Conservation (phyloP, 2,329 filamentous ascomycete species). For the Reticulascus tulasneorum region DNA sequence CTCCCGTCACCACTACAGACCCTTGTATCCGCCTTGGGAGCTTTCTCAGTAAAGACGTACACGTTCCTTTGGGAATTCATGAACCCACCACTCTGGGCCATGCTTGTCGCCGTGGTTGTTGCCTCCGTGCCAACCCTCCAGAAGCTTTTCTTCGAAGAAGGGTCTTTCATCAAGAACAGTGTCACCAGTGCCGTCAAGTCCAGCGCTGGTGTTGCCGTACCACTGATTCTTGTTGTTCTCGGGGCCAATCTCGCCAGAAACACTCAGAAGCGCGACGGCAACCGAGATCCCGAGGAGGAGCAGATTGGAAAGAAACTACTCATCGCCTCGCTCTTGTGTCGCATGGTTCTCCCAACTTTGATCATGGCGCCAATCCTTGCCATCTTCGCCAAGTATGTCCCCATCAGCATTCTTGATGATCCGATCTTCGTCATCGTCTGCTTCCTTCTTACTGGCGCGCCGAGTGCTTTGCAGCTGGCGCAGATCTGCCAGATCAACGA, state of each 20-base stretch:
- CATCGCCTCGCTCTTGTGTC: conserved; percentile 77
- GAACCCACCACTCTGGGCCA: conserved; percentile 97
- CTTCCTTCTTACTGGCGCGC: conserved; percentile 91
- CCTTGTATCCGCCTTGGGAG: conserved; percentile 23
- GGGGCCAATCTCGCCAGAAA: conserved; percentile 93
- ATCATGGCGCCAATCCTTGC: conserved; percentile 91
- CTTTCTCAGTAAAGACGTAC: conserved; percentile 43
- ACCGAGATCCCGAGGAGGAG: conserved; percentile 66
- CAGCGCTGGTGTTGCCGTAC: conserved; percentile 86
- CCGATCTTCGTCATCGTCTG: conserved; percentile 98
- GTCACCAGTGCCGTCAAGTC: conserved; percentile 84
- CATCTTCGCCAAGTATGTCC: conserved; percentile 81
- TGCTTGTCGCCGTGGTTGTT: conserved; percentile 86
- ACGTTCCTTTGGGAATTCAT: conserved; percentile 85
- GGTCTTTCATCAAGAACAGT: conserved; percentile 88
- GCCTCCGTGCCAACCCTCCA: conserved; percentile 84
- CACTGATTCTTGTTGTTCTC: conserved; percentile 89
- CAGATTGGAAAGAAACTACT: conserved; percentile 70
- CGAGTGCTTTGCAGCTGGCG: conserved; percentile 87
- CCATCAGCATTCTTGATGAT: conserved; percentile 91
- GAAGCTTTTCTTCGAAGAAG: conserved; percentile 79
- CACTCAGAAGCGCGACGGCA: conserved; percentile 67
- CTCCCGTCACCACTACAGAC: conserved; percentile 40
- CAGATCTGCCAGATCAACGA: conserved; percentile 99
- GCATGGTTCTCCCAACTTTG: conserved; percentile 88